These are phyloP conservation scores for Penicillium paxilli DNA, from an alignment of 495 filamentous ascomycete species.

Conservation along the genomic window DNA sequence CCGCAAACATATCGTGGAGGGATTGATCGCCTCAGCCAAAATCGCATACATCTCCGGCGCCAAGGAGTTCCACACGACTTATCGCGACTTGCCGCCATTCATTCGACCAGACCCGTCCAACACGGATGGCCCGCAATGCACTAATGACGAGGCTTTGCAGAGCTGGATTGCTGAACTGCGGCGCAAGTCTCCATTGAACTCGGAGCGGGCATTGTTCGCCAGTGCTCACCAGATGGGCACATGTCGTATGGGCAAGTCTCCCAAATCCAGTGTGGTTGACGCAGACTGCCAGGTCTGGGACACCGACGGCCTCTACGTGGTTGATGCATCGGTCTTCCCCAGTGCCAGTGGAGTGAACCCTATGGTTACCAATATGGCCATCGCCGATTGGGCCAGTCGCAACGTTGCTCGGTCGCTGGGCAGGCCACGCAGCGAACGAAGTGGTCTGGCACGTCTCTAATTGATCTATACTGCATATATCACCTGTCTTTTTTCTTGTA, in stretches of 20 bases:
- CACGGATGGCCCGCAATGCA: conserved; percentile 46
- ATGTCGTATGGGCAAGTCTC: conserved; percentile 70
- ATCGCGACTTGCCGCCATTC: conserved; percentile 64
- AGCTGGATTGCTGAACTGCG: conserved; percentile 67
- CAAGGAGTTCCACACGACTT: conserved; percentile 66
- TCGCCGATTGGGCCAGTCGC: conserved; percentile 53
- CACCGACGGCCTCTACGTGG: conserved; percentile 68
- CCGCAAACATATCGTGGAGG: conserved; percentile 64
- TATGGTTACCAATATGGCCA: conserved; percentile 90
- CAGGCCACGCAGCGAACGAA: conserved; percentile 7
- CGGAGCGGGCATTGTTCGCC: conserved; percentile 50
- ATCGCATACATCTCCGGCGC: conserved; percentile 77
- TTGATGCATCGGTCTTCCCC: conserved; percentile 88
- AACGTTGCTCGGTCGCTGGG: conserved; percentile 35
- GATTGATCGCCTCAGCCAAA: conserved; percentile 69
- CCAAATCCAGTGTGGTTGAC: conserved; percentile 71
- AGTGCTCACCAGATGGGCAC: conserved; percentile 92
- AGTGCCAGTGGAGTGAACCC: conserved; percentile 90
- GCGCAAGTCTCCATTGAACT: conserved; percentile 49
- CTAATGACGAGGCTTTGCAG: conserved; percentile 66
- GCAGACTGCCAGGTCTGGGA: conserved; percentile 76
- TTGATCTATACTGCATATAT: neutral
- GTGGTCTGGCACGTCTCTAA: conserved; percentile 22
- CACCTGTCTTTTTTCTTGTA: neutral
- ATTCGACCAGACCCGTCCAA: conserved; percentile 47